Base-by-base conservation (phyloP, 1,284 basidiomycete genomes). In the Fomitopsis pinicola region DNA sequence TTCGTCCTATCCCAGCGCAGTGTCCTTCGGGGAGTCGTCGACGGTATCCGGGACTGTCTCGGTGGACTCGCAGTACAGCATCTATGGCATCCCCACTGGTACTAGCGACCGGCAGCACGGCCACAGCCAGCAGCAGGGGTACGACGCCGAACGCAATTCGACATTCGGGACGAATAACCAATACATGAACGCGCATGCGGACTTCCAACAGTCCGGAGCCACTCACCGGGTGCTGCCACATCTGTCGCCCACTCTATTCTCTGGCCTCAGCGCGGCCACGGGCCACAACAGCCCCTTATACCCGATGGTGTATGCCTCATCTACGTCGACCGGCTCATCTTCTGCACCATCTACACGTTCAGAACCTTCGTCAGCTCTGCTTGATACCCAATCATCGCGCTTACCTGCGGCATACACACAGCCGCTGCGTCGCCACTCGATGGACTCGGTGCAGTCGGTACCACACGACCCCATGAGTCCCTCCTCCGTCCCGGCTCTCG, bases 381-480 rank as follows among this genome's bases (percentile, higher is more conserved):
- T 61, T 35, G 68, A 68, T 60, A 53, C 63, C n/a, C 68, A 63
- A 60, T 65, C 68, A 42, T 62, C 66, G 38, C 62, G 65, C n/a
- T 57, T 64, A 5, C 59, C 59, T 40, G 38, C 14, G 30, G 46
- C 65, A 15, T 66, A 64, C 62, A 58, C 63, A 33, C 55, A 57
- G 26, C 63, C 66, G 19, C 54, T 64, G 55, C 67, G 68, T 53
- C 67, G 67, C 40, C 62, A 66, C 59, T 68, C 68, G 44, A 59
- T 67, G 55, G 68, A 69, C 62, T 67, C 67, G 33, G 46, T 62
- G 17, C 33, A 30, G 22, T 48, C 45, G 14, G 45, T 50, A n/a
- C 38, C 3, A 15, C 55, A 59, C 30, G 71, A 72, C 61, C 71
- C 72, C n/a, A 68, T 69, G 42, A 73, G 70, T 63, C 72, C 72